Evolutionary conservation across 768 basidiomycete species (phyloP).

Genomic region (Russula earlei): DNA sequence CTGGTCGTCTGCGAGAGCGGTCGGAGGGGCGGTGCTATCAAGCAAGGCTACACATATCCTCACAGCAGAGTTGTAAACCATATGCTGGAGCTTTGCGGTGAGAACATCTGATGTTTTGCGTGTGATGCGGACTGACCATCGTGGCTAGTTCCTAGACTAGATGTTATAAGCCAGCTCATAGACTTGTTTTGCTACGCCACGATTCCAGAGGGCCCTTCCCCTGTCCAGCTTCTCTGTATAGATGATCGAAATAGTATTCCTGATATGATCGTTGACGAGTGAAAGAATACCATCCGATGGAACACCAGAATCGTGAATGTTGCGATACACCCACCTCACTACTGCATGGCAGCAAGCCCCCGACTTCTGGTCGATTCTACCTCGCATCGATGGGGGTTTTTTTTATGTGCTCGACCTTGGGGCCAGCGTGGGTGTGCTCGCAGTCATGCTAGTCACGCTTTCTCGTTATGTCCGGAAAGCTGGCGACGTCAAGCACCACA

Average conservation of each 20-base stretch:
- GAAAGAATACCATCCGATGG: background rate
- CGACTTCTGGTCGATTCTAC: background rate
- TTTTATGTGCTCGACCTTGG: no score
- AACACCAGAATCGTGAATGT: no score
- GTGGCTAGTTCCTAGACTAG: background rate
- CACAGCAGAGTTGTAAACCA: conserved; percentile 5
- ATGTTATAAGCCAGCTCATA: background rate
- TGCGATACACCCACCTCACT: background rate
- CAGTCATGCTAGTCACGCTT: no score
- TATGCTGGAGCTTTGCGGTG: background rate
- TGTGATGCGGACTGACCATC: background rate
- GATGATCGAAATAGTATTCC: no score
- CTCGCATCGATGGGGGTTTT: no score
- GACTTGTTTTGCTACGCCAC: no score
- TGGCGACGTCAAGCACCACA: no score
- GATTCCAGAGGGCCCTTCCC: no score
- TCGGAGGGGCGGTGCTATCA: background rate
- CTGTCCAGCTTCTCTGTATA: background rate
- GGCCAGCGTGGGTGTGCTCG: no score
- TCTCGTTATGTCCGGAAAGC: no score
- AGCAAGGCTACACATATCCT: background rate
- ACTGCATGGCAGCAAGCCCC: background rate
- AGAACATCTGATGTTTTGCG: background rate
- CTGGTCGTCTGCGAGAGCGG: background rate
- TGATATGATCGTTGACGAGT: background rate